Evolutionary conservation across 768 basidiomycete genomes (phyloP).

Genomic region (Ramaria sp.): DNA sequence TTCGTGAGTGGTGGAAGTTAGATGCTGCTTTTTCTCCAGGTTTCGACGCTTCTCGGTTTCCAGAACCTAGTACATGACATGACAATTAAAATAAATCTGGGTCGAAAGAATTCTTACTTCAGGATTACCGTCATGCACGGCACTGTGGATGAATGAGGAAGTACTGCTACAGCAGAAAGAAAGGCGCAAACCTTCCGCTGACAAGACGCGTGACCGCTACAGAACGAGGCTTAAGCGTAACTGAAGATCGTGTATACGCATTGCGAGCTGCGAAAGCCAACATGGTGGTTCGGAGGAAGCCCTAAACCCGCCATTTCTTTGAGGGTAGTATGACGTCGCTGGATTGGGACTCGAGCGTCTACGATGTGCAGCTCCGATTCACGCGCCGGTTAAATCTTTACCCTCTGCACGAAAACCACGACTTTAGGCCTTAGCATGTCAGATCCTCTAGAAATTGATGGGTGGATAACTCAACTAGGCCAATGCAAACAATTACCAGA

Average conservation of each 20-base stretch:
- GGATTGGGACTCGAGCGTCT: neutral
- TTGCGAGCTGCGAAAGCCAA: conserved; percentile 16
- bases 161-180: neutral
- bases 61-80: conserved; percentile 25
- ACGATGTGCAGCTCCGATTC: neutral
- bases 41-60: conserved; percentile 46
- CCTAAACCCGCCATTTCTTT: neutral
- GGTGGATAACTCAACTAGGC: conserved; percentile 92
- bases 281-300: conserved; percentile 14
- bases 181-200: neutral
- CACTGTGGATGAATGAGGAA: conserved; percentile 16
- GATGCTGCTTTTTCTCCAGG: conserved; percentile 31
- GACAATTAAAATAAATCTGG: neutral
- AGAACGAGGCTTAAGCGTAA: conserved; percentile 12
- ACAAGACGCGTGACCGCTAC: conserved; percentile 8
- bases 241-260: conserved; percentile 14
- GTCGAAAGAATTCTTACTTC: conserved; percentile 24
- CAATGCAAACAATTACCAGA: conserved; percentile 97
- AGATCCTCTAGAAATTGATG: conserved; percentile 65
- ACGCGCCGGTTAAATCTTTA: conserved; percentile 3
- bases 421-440: conserved; percentile 14
- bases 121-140: conserved; percentile 51
- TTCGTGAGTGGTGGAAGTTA: conserved; percentile 35
- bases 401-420: conserved; percentile 1
- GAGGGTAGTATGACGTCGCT: conserved; percentile 7